A percentile compares a stretch with the other conserved stretches of the same genome.
Conservation (phyloP, 192 early-diverging fungal species). For the Thamnidium elegans region DNA sequence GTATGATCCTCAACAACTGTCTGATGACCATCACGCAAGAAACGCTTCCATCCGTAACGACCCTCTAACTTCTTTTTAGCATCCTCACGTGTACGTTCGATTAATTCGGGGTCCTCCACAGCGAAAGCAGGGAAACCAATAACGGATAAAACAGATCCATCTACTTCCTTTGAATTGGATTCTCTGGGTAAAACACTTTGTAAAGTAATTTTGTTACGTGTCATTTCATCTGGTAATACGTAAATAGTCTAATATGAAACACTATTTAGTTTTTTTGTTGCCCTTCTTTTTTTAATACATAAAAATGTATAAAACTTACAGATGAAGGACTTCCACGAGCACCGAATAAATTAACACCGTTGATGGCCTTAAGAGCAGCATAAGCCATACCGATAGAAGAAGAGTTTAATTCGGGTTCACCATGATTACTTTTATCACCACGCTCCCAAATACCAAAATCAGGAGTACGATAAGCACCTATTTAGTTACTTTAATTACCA, state of each 20-base stretch:
- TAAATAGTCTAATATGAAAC: constrained; percentile 62
- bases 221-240: constrained; percentile 81
- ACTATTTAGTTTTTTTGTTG: not conserved
- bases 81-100: constrained; percentile 64
- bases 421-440: constrained; percentile 87
- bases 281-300: not conserved
- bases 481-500: not conserved
- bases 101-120: constrained; percentile 61
- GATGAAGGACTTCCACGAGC: constrained; percentile 71
- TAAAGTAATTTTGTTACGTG: constrained; percentile 77
- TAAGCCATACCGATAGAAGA: constrained; percentile 88
- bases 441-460: constrained; percentile 91
- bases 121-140: constrained; percentile 92
- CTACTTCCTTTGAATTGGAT: constrained; percentile 84
- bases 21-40: constrained; percentile 86
- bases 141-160: constrained; percentile 77
- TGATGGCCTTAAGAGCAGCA: constrained; percentile 80
- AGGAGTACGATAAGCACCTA: constrained; percentile 70
- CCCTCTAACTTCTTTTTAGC: constrained; percentile 82
- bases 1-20: constrained; percentile 70
- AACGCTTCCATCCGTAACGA: constrained; percentile 79
- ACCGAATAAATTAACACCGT: constrained; percentile 84
- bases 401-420: constrained; percentile 81
- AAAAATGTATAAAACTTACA: constrained; percentile 38
- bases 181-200: constrained; percentile 78